These are phyloP conservation scores for Vanrija sp. DNA, from an alignment of 1,284 basidiomycete genomes.

Conservation along the genomic window DNA sequence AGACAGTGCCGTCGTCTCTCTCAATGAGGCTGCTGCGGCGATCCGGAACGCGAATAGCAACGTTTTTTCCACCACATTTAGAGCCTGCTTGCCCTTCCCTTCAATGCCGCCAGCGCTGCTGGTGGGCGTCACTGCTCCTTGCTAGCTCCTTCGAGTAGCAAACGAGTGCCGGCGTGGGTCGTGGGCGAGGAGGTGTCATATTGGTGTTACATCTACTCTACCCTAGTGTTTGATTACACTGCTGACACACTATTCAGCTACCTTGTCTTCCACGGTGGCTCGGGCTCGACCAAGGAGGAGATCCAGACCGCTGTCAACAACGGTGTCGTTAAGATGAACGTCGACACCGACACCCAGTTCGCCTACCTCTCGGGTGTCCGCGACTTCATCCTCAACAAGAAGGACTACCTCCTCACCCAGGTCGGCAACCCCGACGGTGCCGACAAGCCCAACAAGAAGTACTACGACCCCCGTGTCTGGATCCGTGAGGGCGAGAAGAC, in stretches of 20 bases:
- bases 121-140: constrained; percentile 15
- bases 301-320: constrained; percentile 86
- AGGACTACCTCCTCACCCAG: constrained; percentile 78
- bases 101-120: constrained; percentile 22
- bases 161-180: constrained; percentile 21
- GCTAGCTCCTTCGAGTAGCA: constrained; percentile 35
- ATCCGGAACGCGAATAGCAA: constrained; percentile 46
- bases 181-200: constrained; percentile 49
- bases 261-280: constrained; percentile 99
- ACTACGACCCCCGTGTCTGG: constrained; percentile 94
- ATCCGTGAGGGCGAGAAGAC: constrained; percentile 99
- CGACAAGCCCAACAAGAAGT: constrained; percentile 97
- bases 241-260: constrained; percentile 56
- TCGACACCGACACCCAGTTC: constrained; percentile 66
- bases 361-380: constrained; percentile 88
- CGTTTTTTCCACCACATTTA: constrained; percentile 33
- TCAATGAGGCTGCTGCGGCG: constrained; percentile 38
- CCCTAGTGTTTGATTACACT: neutral
- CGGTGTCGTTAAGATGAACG: constrained; percentile 98
- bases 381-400: constrained; percentile 79
- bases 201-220: constrained; percentile 34
- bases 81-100: constrained; percentile 45
- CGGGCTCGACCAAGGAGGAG: constrained; percentile 94
- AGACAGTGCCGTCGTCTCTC: constrained; percentile 45
- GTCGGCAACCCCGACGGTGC: constrained; percentile 90